Conservation (phyloP, 1,284 basidiomycete genomes). For the Mycocalia duriaeana region DNA sequence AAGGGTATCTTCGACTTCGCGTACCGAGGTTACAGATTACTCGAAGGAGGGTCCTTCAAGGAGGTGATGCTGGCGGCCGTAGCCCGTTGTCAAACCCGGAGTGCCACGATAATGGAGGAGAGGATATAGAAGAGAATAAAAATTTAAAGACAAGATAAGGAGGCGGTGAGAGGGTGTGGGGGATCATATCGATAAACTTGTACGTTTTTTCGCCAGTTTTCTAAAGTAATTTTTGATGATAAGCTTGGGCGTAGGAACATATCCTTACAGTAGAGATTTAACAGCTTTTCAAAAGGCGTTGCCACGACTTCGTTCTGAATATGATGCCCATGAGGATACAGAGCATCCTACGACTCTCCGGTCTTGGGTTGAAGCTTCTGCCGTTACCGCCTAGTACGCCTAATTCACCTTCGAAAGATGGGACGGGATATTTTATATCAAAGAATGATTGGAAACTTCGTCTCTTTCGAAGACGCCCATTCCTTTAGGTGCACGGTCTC, state of each 20-base stretch:
- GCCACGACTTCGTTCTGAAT: slow-evolving; percentile 51
- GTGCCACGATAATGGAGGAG: slow-evolving; percentile 6
- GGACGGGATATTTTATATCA: neutral
- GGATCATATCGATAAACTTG: slow-evolving; percentile 56
- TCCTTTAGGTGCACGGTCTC: slow-evolving; percentile 5
- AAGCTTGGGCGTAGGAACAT: too few species aligned
- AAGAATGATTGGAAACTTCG: too few species aligned
- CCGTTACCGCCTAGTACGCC: slow-evolving; percentile 15
- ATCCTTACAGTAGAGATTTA: slow-evolving; percentile 28
- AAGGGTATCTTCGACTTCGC: slow-evolving; percentile 56
- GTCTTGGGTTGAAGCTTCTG: slow-evolving; percentile 17
- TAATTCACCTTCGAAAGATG: slow-evolving; percentile 6
- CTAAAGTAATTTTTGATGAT: too few species aligned
- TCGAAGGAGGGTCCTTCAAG: too few species aligned
- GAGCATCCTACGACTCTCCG: slow-evolving; percentile 16
- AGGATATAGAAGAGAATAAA: slow-evolving; percentile 28
- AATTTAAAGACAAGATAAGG: slow-evolving; percentile 57
- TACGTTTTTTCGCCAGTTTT: slow-evolving; percentile 24
- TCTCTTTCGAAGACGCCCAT: neutral
- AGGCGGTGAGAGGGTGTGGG: slow-evolving; percentile 61
- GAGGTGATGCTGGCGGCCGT: too few species aligned
- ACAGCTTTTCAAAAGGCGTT: slow-evolving; percentile 37
- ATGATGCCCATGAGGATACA: slow-evolving; percentile 39
- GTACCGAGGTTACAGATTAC: slow-evolving; percentile 57
- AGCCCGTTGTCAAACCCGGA: neutral